Percentiles rank a stretch among this genome's conserved stretches.
Evolutionary conservation across 2,329 filamentous ascomycete genomes (phyloP).

Genomic region (Didymella arachidicola): DNA sequence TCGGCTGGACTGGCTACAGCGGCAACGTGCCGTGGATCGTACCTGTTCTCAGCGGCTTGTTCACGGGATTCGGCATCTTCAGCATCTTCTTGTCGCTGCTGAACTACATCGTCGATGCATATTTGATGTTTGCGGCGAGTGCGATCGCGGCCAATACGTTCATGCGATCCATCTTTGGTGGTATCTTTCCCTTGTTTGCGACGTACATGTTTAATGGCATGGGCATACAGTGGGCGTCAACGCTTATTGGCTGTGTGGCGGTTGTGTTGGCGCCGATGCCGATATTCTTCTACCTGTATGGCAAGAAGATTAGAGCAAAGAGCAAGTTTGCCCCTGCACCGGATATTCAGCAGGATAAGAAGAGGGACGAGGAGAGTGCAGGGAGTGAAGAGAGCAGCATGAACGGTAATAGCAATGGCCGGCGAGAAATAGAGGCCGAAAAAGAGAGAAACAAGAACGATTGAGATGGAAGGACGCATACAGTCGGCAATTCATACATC

Average conservation of each 20-base stretch:
- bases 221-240: conserved; percentile 59
- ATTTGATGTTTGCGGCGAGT: conserved; percentile 63
- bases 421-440: conserved; percentile 1
- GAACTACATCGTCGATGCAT: conserved; percentile 68
- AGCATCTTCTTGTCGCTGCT: conserved; percentile 65
- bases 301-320: conserved; percentile 54
- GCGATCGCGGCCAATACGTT: conserved; percentile 65
- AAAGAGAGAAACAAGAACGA: conserved; percentile 11
- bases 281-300: conserved; percentile 54
- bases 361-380: conserved; percentile 42
- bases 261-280: conserved; percentile 55
- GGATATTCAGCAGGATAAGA: conserved; percentile 49
- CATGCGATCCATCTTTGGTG: conserved; percentile 59
- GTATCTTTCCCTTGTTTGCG: conserved; percentile 63
- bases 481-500: too few species aligned
- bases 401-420: neutral
- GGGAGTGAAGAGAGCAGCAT: conserved; percentile 11
- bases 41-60: conserved; percentile 56
- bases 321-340: conserved; percentile 55
- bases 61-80: conserved; percentile 66
- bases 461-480: neutral
- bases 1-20: conserved; percentile 55
- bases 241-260: conserved; percentile 56
- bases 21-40: conserved; percentile 53
- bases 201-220: conserved; percentile 64